Conservation (phyloP, 257 asterid genomes). For the Nicotiana tomentosiformis region DNA sequence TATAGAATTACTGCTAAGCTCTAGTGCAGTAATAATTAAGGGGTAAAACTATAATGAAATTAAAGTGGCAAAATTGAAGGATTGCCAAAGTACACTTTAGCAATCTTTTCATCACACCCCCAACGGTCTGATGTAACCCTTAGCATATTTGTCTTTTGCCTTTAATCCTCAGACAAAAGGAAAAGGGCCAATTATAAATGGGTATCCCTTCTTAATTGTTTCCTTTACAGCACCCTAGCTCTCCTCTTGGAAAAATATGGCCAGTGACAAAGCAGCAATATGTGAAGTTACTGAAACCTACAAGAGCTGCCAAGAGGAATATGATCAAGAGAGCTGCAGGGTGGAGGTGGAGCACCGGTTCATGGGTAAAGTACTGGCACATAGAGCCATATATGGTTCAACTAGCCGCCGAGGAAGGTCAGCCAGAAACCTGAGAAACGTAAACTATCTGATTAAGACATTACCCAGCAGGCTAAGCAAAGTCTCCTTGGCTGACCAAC, state of each 20-base stretch:
- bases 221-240: not conserved
- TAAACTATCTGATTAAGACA: not conserved
- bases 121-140: slow-evolving; percentile 15
- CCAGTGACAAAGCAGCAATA: slow-evolving; percentile 21
- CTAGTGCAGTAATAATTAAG: too few species aligned
- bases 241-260: slow-evolving; percentile 16
- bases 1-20: too few species aligned
- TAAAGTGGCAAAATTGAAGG: too few species aligned
- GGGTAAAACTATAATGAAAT: too few species aligned
- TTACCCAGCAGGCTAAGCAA: slow-evolving; percentile 43
- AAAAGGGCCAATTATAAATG: not conserved
- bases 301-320: slow-evolving; percentile 6
- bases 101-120: slow-evolving; percentile 24
- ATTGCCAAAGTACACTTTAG: too few species aligned
- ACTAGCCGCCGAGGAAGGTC: slow-evolving; percentile 17
- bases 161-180: not conserved
- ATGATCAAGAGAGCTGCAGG: slow-evolving; percentile 3
- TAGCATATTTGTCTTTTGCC: not conserved
- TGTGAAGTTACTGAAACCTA: slow-evolving; percentile 15
- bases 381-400: slow-evolving; percentile 24
- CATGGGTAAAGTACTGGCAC: slow-evolving; percentile 38
- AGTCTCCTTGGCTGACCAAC: slow-evolving; percentile 43
- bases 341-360: slow-evolving; percentile 12
- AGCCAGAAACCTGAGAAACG: slow-evolving; percentile 22
- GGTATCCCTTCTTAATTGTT: too few species aligned